Evolutionary conservation across 352 stramenopile species (phyloP).

Genomic region (Aphanomyces euteiches): DNA sequence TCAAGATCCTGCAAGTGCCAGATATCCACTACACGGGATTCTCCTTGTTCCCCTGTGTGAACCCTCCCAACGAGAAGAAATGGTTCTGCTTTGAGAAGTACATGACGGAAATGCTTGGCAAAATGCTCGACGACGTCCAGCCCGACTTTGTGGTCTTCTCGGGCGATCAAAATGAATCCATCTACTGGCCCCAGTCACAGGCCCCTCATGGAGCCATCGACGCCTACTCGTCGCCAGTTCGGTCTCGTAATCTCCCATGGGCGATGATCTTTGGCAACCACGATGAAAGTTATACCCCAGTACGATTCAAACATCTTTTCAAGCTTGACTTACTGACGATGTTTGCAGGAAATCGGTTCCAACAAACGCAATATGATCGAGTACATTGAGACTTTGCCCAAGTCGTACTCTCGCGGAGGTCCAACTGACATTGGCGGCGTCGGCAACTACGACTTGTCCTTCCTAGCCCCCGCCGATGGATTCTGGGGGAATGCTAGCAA

Average conservation of each 20-base stretch:
- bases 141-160: conserved; percentile 66
- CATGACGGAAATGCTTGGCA: conserved; percentile 50
- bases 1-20: conserved; percentile 65
- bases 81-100: conserved; percentile 44
- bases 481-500: no score
- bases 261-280: background rate
- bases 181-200: conserved; percentile 31
- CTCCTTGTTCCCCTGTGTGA: background rate
- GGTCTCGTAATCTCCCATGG: no score
- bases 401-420: no score
- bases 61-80: conserved; percentile 10
- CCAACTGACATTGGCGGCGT: no score
- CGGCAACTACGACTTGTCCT: no score
- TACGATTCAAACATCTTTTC: conserved; percentile 36
- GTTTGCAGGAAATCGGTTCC: conserved; percentile 45
- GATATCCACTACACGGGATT: conserved; percentile 58
- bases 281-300: conserved; percentile 39
- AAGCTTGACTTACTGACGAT: conserved; percentile 52
- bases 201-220: conserved; percentile 3
- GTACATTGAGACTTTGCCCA: no score
- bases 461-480: no score
- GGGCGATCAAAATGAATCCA: conserved; percentile 55
- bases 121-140: conserved; percentile 53
- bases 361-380: background rate
- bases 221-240: conserved; percentile 20